Evolutionary conservation across 768 basidiomycete genomes (phyloP).

Genomic region (Krasilnikovozyma curviuscula): DNA sequence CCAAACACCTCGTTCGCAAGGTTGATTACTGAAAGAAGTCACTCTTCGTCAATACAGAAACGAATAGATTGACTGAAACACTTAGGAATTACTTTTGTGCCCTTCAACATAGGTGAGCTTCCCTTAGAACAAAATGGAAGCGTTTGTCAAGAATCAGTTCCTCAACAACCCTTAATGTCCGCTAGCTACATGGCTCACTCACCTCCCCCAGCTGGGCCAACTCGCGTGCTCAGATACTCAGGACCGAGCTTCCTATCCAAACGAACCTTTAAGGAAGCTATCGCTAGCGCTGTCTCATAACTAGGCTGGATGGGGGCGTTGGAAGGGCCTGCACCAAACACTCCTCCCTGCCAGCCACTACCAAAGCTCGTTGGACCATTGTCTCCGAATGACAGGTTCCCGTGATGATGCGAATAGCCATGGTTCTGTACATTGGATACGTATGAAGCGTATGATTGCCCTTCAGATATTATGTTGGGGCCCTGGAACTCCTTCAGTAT

Average conservation of each 20-base stretch:
- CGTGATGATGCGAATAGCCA: too few relatives aligned
- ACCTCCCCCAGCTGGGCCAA: conserved; percentile 52
- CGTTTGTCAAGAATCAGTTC: background rate
- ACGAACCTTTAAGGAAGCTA: conserved; percentile 57
- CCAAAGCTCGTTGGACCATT: too few relatives aligned
- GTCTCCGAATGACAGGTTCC: too few relatives aligned
- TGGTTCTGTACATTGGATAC: too few relatives aligned
- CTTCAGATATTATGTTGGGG: too few relatives aligned
- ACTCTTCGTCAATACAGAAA: background rate
- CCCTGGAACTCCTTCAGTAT: too few relatives aligned
- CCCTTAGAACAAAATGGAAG: conserved; percentile 24
- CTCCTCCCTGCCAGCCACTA: too few relatives aligned
- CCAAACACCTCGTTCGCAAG: conserved; percentile 93
- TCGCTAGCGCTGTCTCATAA: conserved; percentile 37
- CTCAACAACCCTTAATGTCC: background rate
- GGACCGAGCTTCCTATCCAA: conserved; percentile 79
- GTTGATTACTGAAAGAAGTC: conserved; percentile 45
- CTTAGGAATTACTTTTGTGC: conserved; percentile 44
- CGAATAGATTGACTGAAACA: background rate
- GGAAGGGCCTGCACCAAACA: too few relatives aligned
- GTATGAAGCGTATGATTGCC: too few relatives aligned
- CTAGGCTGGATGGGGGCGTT: too few relatives aligned
- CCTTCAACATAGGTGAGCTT: conserved; percentile 91
- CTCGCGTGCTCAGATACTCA: conserved; percentile 73
- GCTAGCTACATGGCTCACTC: background rate